phyloP scores from a whole-genome alignment of 768 basidiomycete species.

The Lactarius sp. region DNA sequence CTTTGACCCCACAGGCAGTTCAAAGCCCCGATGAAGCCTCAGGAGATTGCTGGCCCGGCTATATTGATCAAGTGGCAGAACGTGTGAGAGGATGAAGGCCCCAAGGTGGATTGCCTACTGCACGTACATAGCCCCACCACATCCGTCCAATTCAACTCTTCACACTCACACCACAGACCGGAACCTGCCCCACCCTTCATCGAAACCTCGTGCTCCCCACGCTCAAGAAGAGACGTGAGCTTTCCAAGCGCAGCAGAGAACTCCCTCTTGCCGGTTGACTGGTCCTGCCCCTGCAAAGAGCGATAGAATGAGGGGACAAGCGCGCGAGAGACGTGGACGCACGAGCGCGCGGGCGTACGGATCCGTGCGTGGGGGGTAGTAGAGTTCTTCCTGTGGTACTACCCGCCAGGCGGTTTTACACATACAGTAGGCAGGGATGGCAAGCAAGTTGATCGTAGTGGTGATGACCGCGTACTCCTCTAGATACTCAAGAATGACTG shows the following conservation, averaged over 20 bases:
- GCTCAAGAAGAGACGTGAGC: slow-evolving; percentile 3
- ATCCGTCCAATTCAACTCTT: slow-evolving; percentile 57
- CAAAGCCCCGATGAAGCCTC: slow-evolving; percentile 63
- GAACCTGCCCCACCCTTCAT: neutral
- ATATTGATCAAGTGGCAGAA: slow-evolving; percentile 33
- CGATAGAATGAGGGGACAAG: slow-evolving; percentile 72
- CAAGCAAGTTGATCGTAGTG: neutral
- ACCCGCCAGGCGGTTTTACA: neutral
- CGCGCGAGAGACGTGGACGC: slow-evolving; percentile 56
- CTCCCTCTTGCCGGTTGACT: slow-evolving; percentile 20
- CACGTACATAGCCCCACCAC: slow-evolving; percentile 63
- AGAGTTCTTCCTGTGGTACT: slow-evolving; percentile 30
- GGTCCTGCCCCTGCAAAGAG: slow-evolving; percentile 65
- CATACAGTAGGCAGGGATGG: neutral
- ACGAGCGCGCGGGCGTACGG: slow-evolving; percentile 66
- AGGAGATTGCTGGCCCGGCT: slow-evolving; percentile 62
- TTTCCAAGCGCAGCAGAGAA: neutral
- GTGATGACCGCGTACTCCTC: slow-evolving; percentile 53
- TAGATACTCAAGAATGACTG: slow-evolving; percentile 71
- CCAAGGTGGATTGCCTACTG: too few species aligned
- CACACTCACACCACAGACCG: slow-evolving; percentile 61
- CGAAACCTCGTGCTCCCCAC: neutral
- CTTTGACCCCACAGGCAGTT: slow-evolving; percentile 44
- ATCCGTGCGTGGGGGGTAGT: slow-evolving; percentile 50
- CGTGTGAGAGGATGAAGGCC: slow-evolving; percentile 15